Evolutionary conservation across 306 rosid genomes (phyloP), one percentile per base, ranked within the genome.

Genomic region (Sechiopsis laciniata): DNA sequence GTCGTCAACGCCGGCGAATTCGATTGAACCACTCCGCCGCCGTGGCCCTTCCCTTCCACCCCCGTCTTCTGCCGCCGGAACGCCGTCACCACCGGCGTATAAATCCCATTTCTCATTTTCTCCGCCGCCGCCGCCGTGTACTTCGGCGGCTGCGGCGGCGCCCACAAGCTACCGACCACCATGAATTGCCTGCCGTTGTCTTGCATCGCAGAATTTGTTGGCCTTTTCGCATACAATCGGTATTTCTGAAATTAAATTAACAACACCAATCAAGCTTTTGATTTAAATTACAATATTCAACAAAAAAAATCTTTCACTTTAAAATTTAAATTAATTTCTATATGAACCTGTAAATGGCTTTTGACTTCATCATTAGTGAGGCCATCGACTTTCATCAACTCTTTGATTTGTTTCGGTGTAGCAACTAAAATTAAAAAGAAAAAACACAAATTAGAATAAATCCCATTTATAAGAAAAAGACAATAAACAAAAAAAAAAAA

Each of bases 141-240:
- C 7, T 68, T 48, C 21, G 82, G 78, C 3, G 80, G 87, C 26
- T 80, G 83, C 10, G 97, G 65, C 9, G 88, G 90, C 63, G 87
- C 78, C 88, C 87, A 93, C 60, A 90, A 83, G 80, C 92, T 90
- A 15, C 97, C 98, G 55, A 94, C 92, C 61, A 88, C 82, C 53
- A 90, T 84, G 72, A 94, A 82, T 12, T 90, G 90, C 5, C 63
- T 83, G 19, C 71, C 81, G 74, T 75, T 83, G 62, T 79, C 81
- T 76, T 80, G 88, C 6, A 80, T 80, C 17, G 87, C 21, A 0
- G 87, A 80, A 57, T 82, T 82, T 42, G 97, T 81, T 45, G 97
- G 92, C 68, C 97, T 85, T 79, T 96, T 80, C 0, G 90, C 87
- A 80, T 94, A 94, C 57, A 94, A 79, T 4, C 98, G 89, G 75